Conservation (phyloP, 2,329 filamentous ascomycete genomes). For the Westerdykella ornata region DNA sequence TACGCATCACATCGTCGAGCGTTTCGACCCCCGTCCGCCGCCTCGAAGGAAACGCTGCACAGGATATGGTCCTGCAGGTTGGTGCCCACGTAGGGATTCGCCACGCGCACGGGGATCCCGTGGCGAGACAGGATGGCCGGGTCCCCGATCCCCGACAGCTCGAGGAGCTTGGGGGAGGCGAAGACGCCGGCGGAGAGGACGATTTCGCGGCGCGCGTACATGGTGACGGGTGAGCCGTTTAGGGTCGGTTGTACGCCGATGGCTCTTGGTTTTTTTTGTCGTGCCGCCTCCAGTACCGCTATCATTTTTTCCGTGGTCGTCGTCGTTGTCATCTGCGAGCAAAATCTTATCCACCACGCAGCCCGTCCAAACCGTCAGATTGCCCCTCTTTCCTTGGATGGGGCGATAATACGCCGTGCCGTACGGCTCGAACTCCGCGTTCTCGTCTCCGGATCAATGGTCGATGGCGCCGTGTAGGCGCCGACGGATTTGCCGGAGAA, state of each 20-base stretch:
- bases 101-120: slow-evolving; percentile 7
- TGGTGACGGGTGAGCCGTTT: neutral
- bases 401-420: slow-evolving; percentile 6
- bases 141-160: slow-evolving; percentile 53
- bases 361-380: slow-evolving; percentile 3
- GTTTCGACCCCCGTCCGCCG: slow-evolving; percentile 7
- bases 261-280: slow-evolving; percentile 1
- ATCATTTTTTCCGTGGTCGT: no score
- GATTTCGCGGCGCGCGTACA: slow-evolving; percentile 40
- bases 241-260: slow-evolving; percentile 3
- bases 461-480: slow-evolving; percentile 5
- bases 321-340: slow-evolving; percentile 2
- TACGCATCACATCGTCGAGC: slow-evolving; percentile 4
- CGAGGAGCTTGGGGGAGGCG: slow-evolving; percentile 54
- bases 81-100: slow-evolving; percentile 11
- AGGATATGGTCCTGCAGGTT: slow-evolving; percentile 16
- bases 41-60: slow-evolving; percentile 9
- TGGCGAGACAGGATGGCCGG: slow-evolving; percentile 7
- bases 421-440: slow-evolving; percentile 4
- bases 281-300: no score
- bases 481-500: slow-evolving; percentile 9
- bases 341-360: slow-evolving; percentile 6
- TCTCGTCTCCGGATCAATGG: slow-evolving; percentile 4
- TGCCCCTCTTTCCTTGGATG: slow-evolving; percentile 1
- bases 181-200: slow-evolving; percentile 51